Base-by-base conservation (phyloP, 768 basidiomycete species). In the Kwoniella sp. region DNA sequence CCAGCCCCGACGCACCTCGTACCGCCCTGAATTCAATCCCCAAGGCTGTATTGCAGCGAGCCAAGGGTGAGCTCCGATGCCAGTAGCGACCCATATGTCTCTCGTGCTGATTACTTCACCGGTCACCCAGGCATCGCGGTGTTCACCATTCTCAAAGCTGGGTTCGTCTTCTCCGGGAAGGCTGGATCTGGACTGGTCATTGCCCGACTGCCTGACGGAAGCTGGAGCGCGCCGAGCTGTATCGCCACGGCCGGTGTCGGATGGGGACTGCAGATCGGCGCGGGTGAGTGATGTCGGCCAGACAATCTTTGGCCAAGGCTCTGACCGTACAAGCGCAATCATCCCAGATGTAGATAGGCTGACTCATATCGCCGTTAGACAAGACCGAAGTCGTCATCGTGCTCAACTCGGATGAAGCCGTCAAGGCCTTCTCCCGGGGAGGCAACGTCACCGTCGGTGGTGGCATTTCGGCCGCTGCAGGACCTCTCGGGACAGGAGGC, bases 361-460 rank as follows among this genome's bases (percentile, higher is more conserved):
- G 43, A 59, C 37, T 6, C 3, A 19, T 26, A 9, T 26, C 17
- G 9, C 17, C 22, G 7, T 19, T 47, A 67, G 72, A 73, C 47
- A 50, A 73, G 45, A 71, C 71, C 41, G 90, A 96, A 71, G 95
- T 96, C 61, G 92, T 99, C 51, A 84, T 98, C 71, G 91, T 99
- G 32, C 85, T 98, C 67, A 96, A 96, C 79, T 87, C 84, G 59
- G 89, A 95, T 63, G 92, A 96, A 50, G 91, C 93, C 33, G 89
- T 99, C 27, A 81, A 84, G 38, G 93, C 95, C 9, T 98, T 98
- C 79, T 89, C 89, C 3, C 79, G 89, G 44, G 92, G 92, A 31
- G 93, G 93, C 8, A 99, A 99, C 71, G 83, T 96, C 22, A 96
- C 92, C 2, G 88, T 98, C 47, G 93, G 93, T 1, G 93, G 93